Evolutionary conservation across 1,284 basidiomycete genomes (phyloP).

Genomic region (Phenoliferia sp.): DNA sequence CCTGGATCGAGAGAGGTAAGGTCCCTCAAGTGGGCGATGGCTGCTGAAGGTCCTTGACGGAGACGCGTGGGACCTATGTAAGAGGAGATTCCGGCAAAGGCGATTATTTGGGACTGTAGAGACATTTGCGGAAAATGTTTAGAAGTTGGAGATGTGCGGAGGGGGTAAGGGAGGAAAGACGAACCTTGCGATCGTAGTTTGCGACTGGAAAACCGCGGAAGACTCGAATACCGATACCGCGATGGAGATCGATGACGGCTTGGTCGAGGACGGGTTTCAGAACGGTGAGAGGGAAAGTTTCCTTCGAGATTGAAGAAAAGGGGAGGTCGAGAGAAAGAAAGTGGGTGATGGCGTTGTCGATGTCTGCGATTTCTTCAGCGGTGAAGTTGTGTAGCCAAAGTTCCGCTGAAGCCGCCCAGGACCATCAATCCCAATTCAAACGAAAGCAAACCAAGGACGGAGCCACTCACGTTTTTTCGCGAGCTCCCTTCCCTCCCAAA

Average conservation of each 20-base stretch:
- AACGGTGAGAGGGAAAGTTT: background rate
- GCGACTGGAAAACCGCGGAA: background rate
- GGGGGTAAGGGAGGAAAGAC: background rate
- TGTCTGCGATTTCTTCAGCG: background rate
- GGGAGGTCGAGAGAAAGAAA: background rate
- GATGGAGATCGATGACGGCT: background rate
- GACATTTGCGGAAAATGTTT: background rate
- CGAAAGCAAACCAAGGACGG: background rate
- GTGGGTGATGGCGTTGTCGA: background rate
- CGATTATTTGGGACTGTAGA: background rate
- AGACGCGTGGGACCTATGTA: background rate
- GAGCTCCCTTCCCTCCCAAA: background rate
- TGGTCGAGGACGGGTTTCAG: background rate
- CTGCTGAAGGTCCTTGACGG: background rate
- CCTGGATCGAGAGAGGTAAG: background rate
- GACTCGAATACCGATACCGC: background rate
- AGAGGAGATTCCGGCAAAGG: background rate
- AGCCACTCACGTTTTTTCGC: background rate
- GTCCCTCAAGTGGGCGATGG: background rate
- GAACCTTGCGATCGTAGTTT: background rate
- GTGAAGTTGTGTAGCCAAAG: background rate
- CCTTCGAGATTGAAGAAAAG: background rate
- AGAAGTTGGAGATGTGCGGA: background rate
- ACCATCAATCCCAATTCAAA: background rate
- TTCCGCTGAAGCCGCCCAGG: background rate